Base-by-base conservation (phyloP, 345 rosid genomes). In the Sonneratia alba region DNA sequence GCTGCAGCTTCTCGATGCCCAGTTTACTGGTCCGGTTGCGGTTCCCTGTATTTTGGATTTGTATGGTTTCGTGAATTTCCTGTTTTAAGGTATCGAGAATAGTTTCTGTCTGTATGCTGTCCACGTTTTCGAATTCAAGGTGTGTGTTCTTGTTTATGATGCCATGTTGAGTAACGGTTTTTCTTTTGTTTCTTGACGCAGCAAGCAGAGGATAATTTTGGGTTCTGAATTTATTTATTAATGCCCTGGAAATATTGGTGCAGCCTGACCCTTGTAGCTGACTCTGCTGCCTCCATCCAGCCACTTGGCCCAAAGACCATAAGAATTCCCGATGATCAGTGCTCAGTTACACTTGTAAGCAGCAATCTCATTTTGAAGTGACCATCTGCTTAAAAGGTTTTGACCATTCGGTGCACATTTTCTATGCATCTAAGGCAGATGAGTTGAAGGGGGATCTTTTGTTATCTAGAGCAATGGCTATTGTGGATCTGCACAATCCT, bases 401-500 rank as follows among this genome's bases (percentile, higher is more conserved):
- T 69, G 42, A 55, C 68, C n/a, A 47, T 68, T 34, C 61, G n/a
- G 18, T 68, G 77, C 73, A 73, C 68, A 66, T 77, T 63, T 81
- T 83, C 82, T 78, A 74, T 84, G 82, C 81, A 56, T 49, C 77
- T 76, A 57, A 79, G 83, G 82, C 70, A 70, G 83, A 88, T 83
- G 84, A 85, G 76, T 79, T 70, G 82, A 76, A 75, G 72, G 61
- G 37, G 8, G 56, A 42, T 56, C 75, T 75, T 69, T 32, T 42
- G 63, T 77, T 55, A 63, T 70, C 67, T 51, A 22, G 71, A 72
- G 48, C 49, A 61, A 91, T 94, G 98, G 97, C 98, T 75, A 79
- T 91, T 76, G 95, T 91, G 66, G 90, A 96, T 38, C 78, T 91
- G 64, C 98, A 88, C 80, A 88, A 90, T 72, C 81, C 90, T 79